phyloP scores from a whole-genome alignment of 805 yeast genomes.

The Metschnikowia cerradonensis region DNA sequence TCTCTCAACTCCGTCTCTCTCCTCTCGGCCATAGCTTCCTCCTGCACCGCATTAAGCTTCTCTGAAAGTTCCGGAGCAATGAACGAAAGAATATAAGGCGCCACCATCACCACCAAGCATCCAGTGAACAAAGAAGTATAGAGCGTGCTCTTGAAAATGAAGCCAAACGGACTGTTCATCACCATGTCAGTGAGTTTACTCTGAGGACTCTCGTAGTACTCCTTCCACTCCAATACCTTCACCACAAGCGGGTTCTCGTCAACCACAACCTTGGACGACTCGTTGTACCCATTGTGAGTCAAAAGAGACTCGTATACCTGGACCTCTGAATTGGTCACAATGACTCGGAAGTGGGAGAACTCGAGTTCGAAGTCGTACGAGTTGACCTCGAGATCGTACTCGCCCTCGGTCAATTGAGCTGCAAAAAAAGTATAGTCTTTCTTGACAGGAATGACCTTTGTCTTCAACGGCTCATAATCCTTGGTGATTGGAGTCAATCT shows the following conservation, averaged over 20 bases:
- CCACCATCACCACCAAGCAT: slow-evolving; percentile 25
- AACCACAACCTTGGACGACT: slow-evolving; percentile 17
- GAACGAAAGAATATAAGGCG: slow-evolving; percentile 29
- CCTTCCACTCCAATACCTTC: slow-evolving; percentile 20
- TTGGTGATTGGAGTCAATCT: slow-evolving; percentile 13
- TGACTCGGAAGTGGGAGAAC: slow-evolving; percentile 24
- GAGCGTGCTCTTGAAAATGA: slow-evolving; percentile 33
- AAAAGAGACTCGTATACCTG: slow-evolving; percentile 23
- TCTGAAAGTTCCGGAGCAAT: slow-evolving; percentile 38
- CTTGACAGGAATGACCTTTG: slow-evolving; percentile 16
- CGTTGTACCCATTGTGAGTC: slow-evolving; percentile 15
- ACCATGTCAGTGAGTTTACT: slow-evolving; percentile 31
- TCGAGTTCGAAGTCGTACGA: slow-evolving; percentile 35
- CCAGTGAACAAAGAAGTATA: slow-evolving; percentile 33
- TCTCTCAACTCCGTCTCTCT: not conserved
- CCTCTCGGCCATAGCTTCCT: not conserved
- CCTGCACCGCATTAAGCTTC: slow-evolving; percentile 22
- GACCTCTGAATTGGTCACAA: slow-evolving; percentile 21
- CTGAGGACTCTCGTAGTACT: slow-evolving; percentile 32
- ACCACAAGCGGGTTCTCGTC: slow-evolving; percentile 20
- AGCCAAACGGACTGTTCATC: slow-evolving; percentile 39
- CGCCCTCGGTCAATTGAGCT: slow-evolving; percentile 25
- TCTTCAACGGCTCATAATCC: not conserved
- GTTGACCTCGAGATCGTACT: slow-evolving; percentile 29
- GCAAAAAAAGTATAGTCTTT: slow-evolving; percentile 25